Evolutionary conservation across 441 rosid species (phyloP), one percentile per base, ranked within the genome.

Genomic region (Populus hybrid): DNA sequence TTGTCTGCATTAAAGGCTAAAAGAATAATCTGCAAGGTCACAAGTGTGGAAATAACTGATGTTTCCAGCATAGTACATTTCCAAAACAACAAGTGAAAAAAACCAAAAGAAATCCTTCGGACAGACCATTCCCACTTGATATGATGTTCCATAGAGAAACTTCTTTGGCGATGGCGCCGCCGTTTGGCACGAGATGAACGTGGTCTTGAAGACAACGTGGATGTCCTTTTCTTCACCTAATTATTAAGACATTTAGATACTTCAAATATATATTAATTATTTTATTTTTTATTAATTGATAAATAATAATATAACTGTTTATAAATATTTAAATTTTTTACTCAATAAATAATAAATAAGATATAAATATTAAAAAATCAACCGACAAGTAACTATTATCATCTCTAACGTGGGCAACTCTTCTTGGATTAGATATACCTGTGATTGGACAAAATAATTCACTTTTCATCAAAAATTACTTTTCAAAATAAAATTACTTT

Each of bases 111-210:
- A 16, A 53, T 53, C 61, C n/a, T n/a, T 33, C 56, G 14, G 18
- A 74, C 65, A 36, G 31, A 50, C 64, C 77, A 79, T 5, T 77
- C 38, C 74, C 79, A 75, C 24, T 0, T 16, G 6, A 77, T 72
- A 28, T 71, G 31, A 72, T 29, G 26, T 40, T 9, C 29, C 4
- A 6, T 2, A 8, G 36, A 1, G 16, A 24, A n/a, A 23, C 23
- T 2, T 16, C 31, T 36, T 16, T 2, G 53, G 3, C 23, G 3
- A 4, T 61, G 69, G 33, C 69, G 35, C 20, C 36, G 69, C 35
- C 31, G n/a, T 66, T 24, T 28, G 28, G 33, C 6, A 8, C 3
- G 10, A 0, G 36, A 33, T 18, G 64, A 3, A 1, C 31, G 3
- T 50, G 20, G 14, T 50, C 56, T 50, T 50, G 56, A 50, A 50